These are phyloP conservation scores for Clitocybe nebularis DNA, from an alignment of 1,284 basidiomycete genomes.

Conservation along the genomic window DNA sequence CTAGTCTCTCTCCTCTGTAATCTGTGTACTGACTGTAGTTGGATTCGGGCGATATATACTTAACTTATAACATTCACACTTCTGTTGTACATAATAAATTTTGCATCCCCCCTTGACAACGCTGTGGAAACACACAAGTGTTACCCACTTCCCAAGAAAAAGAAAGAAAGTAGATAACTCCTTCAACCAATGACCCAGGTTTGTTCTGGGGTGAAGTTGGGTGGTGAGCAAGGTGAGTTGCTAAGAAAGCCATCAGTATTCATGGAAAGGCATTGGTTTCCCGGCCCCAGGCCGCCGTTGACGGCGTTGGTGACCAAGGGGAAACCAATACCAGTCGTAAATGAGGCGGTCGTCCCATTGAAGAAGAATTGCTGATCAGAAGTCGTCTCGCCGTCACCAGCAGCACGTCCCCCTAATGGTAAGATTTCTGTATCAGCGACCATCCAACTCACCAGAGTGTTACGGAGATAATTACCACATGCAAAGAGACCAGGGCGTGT, in stretches of 20 bases:
- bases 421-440: too few relatives aligned
- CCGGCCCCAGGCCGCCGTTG: constrained; percentile 20
- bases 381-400: constrained; percentile 22
- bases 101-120: too few relatives aligned
- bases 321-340: constrained; percentile 19
- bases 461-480: constrained; percentile 21
- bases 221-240: constrained; percentile 22
- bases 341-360: constrained; percentile 13
- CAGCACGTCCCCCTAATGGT: constrained; percentile 19
- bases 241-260: constrained; percentile 21
- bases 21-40: too few relatives aligned
- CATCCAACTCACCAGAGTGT: too few relatives aligned
- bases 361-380: constrained; percentile 23
- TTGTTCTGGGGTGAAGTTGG: constrained; percentile 21
- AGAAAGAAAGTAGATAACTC: too few relatives aligned
- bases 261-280: constrained; percentile 22
- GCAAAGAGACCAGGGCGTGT: constrained; percentile 22
- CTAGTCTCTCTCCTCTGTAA: too few relatives aligned
- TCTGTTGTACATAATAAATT: too few relatives aligned
- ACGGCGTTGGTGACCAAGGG: constrained; percentile 17
- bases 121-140: too few relatives aligned
- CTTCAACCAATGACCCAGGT: constrained; percentile 21
- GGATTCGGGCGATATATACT: too few relatives aligned
- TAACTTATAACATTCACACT: too few relatives aligned
- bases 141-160: too few relatives aligned